phyloP scores from a whole-genome alignment of 768 basidiomycete genomes.

The Rhodosporidiobolus odoratus region DNA sequence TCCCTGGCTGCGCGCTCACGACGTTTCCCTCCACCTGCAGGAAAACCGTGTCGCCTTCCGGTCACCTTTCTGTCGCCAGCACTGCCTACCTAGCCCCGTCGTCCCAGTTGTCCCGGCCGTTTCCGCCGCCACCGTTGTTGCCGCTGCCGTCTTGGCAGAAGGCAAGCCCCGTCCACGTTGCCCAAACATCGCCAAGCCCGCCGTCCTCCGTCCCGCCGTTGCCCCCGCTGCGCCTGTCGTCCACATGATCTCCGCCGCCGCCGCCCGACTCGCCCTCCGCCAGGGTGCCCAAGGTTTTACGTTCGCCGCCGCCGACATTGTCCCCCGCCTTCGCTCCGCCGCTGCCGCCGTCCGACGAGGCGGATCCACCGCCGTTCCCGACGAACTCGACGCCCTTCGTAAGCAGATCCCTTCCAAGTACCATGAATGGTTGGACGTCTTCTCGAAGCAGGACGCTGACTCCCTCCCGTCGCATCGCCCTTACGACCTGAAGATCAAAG shows the following conservation, averaged over 20 bases:
- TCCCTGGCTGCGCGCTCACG: background rate
- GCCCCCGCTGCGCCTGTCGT: background rate
- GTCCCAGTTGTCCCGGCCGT: background rate
- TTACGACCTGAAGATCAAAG: constrained; percentile 49
- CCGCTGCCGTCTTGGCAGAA: background rate
- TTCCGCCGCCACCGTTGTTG: background rate
- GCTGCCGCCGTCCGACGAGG: background rate
- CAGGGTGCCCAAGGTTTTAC: background rate
- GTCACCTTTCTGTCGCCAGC: background rate
- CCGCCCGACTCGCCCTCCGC: background rate
- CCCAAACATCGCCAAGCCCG: background rate
- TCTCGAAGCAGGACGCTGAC: constrained; percentile 42
- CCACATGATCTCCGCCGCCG: background rate
- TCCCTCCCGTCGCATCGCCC: constrained; percentile 46
- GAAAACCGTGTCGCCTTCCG: background rate
- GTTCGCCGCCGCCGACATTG: background rate
- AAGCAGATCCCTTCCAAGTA: constrained; percentile 43
- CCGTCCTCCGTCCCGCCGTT: background rate
- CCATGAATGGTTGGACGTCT: constrained; percentile 44
- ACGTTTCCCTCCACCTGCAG: background rate
- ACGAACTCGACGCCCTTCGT: background rate
- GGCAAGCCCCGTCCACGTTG: background rate
- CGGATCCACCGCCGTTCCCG: background rate
- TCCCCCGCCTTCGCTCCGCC: background rate
- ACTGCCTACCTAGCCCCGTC: background rate